phyloP scores from a whole-genome alignment of 768 basidiomycete species.

The Multifurca ochricompacta region DNA sequence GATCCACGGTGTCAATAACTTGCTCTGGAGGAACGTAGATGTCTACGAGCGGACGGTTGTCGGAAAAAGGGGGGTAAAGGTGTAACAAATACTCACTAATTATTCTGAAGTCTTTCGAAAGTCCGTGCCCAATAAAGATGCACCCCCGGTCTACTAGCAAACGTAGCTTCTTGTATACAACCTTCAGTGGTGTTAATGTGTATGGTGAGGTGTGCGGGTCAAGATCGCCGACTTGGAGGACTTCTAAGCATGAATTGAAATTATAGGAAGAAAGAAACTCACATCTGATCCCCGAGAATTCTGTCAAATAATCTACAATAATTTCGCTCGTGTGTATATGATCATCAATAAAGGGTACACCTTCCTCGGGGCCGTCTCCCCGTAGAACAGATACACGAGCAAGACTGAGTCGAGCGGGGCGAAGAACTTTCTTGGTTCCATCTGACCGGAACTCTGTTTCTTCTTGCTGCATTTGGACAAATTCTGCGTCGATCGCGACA shows the following conservation, averaged over 20 bases:
- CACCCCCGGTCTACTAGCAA: conserved; percentile 90
- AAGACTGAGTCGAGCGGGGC: conserved; percentile 85
- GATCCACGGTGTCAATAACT: conserved; percentile 94
- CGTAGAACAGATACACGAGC: conserved; percentile 93
- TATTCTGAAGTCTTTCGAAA: conserved; percentile 96
- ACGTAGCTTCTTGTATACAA: conserved; percentile 97
- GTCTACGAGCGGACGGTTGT: conserved; percentile 40
- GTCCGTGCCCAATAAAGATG: conserved; percentile 94
- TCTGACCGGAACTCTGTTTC: conserved; percentile 94
- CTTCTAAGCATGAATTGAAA: conserved; percentile 7
- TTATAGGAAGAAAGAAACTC: conserved; percentile 24
- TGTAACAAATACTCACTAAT: conserved; percentile 63
- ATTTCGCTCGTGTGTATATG: conserved; percentile 95
- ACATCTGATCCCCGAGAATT: conserved; percentile 96
- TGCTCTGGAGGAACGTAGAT: conserved; percentile 93
- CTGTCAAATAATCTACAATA: conserved; percentile 94
- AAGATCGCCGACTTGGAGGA: conserved; percentile 73
- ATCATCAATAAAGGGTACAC: conserved; percentile 93
- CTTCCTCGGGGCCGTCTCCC: conserved; percentile 72
- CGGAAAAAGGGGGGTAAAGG: neutral
- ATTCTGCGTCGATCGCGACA: conserved; percentile 95
- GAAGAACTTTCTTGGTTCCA: conserved; percentile 85
- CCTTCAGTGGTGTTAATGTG: conserved; percentile 89
- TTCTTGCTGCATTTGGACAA: conserved; percentile 97
- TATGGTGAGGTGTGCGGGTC: conserved; percentile 77